Evolutionary conservation across 192 early-diverging fungal genomes (phyloP).

Genomic region (Gaertneriomyces sp.): DNA sequence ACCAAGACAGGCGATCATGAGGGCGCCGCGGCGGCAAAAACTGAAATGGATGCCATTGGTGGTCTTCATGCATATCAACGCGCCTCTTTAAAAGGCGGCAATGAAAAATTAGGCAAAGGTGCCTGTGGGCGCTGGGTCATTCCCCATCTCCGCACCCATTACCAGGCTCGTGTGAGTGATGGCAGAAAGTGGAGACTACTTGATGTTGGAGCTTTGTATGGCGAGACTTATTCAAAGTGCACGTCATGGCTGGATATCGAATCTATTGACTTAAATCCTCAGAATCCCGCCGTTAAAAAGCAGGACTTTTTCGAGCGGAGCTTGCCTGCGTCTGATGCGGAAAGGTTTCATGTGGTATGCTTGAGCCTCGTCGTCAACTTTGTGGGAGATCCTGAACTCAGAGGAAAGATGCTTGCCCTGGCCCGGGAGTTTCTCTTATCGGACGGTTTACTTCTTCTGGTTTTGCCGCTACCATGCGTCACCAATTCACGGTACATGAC

Average conservation of each 20-base stretch:
- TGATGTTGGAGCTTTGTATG: conserved; percentile 81
- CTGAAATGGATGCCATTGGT: conserved; percentile 66
- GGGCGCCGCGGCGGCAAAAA: conserved; percentile 6
- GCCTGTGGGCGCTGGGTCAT: conserved; percentile 77
- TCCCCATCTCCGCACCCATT: conserved; percentile 45
- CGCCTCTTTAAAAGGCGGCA: conserved; percentile 76
- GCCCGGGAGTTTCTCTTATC: conserved; percentile 48
- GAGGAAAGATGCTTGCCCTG: conserved; percentile 55
- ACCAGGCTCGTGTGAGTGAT: not conserved
- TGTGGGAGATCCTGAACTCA: conserved; percentile 66
- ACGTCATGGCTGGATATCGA: conserved; percentile 63
- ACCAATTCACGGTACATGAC: conserved; percentile 81
- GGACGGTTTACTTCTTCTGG: conserved; percentile 66
- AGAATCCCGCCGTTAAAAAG: conserved; percentile 62
- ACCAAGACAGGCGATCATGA: conserved; percentile 18
- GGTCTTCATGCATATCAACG: conserved; percentile 86
- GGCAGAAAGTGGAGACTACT: conserved; percentile 44
- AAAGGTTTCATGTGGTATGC: conserved; percentile 73
- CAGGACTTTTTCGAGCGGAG: conserved; percentile 83
- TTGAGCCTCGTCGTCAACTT: conserved; percentile 87
- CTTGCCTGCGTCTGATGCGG: conserved; percentile 30
- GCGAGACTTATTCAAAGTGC: conserved; percentile 70
- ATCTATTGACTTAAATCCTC: conserved; percentile 86
- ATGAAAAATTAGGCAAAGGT: conserved; percentile 75
- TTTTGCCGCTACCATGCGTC: conserved; percentile 79